These are phyloP conservation scores for Penicillium goetzii DNA, from an alignment of 495 filamentous ascomycete genomes.

Conservation along the genomic window DNA sequence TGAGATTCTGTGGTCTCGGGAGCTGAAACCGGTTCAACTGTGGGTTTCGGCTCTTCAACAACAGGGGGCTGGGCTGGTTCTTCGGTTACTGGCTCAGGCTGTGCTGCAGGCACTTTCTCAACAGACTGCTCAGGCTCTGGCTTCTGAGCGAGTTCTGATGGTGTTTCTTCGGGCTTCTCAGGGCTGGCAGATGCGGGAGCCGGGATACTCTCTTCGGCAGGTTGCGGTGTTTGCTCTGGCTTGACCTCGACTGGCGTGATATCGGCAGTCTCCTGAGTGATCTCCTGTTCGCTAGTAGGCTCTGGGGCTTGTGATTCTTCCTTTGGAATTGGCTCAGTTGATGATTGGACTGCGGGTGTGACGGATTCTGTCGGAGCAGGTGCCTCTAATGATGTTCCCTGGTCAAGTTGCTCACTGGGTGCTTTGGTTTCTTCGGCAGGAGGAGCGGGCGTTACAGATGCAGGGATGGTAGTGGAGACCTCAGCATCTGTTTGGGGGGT, in stretches of 20 bases:
- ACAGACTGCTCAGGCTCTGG: slow-evolving; percentile 2
- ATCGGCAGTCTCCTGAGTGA: slow-evolving; percentile 8
- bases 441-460: slow-evolving; percentile 17
- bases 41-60: not conserved
- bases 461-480: not conserved
- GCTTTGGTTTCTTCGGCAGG: slow-evolving; percentile 1
- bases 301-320: slow-evolving; percentile 2
- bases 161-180: slow-evolving; percentile 15
- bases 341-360: not conserved
- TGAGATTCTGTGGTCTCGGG: slow-evolving; percentile 3
- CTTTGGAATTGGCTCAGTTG: not conserved
- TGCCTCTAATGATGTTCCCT: not conserved
- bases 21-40: not conserved
- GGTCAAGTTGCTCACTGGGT: not conserved
- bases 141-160: slow-evolving; percentile 10
- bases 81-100: slow-evolving; percentile 1
- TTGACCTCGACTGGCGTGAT: slow-evolving; percentile 13
- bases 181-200: slow-evolving; percentile 9
- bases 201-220: not conserved
- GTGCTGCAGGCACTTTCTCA: not conserved
- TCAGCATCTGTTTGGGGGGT: slow-evolving; percentile 15
- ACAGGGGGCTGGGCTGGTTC: not conserved
- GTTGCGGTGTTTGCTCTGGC: not conserved
- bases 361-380: not conserved
- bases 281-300: not conserved